Conservation (phyloP, 495 filamentous ascomycete species). For the Endocarpon pusillum region DNA sequence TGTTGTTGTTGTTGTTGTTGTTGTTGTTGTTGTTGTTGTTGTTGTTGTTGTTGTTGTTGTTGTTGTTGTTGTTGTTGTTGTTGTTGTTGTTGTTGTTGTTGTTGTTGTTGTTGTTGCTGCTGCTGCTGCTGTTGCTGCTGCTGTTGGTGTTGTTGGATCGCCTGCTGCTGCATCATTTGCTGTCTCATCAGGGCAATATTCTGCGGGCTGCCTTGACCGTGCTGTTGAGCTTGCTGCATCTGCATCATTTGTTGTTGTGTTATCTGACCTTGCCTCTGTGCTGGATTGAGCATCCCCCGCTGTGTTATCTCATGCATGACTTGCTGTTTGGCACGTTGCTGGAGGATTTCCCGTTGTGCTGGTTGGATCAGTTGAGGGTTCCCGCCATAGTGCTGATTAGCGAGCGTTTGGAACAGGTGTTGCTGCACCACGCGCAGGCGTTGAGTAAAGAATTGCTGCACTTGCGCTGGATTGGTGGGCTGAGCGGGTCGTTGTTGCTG, state of each 20-base stretch:
- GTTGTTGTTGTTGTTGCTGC: constrained; percentile 22
- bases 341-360: no score
- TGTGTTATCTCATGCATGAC: no score
- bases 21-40: constrained; percentile 17
- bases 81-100: constrained; percentile 11
- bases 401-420: no score
- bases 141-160: constrained; percentile 19
- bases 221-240: constrained; percentile 25
- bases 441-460: no score
- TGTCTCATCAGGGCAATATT: background rate
- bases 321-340: no score
- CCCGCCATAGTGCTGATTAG: background rate
- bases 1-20: constrained; percentile 16
- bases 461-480: background rate
- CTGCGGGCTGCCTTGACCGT: constrained; percentile 9
- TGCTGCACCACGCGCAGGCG: no score
- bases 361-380: constrained; percentile 4
- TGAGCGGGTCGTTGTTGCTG: constrained; percentile 4
- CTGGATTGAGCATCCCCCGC: constrained; percentile 4
- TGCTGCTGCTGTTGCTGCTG: constrained; percentile 27
- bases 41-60: constrained; percentile 13
- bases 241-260: constrained; percentile 25
- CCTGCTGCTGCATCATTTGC: constrained; percentile 20
- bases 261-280: constrained; percentile 20
- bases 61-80: constrained; percentile 16